phyloP scores from a whole-genome alignment of 2,329 filamentous ascomycete species.

The Penicillium capsulatum region DNA sequence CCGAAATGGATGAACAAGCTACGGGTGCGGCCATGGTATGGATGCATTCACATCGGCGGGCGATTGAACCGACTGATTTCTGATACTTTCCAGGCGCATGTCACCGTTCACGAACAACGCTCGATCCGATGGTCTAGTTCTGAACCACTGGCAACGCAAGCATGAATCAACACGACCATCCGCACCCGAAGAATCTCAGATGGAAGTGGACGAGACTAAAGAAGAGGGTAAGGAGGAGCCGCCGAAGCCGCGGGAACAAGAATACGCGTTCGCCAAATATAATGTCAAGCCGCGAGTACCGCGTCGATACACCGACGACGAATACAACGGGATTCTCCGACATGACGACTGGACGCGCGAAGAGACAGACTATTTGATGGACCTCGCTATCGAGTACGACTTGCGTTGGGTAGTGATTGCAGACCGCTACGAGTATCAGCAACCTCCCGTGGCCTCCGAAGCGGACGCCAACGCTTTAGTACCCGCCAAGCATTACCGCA shows the following conservation, averaged over 20 bases:
- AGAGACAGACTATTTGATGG: constrained; percentile 88
- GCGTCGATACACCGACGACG: constrained; percentile 72
- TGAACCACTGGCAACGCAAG: constrained; percentile 78
- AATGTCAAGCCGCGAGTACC: constrained; percentile 77
- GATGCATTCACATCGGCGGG: constrained; percentile 53
- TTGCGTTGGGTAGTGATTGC: constrained; percentile 87
- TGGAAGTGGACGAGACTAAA: constrained; percentile 40
- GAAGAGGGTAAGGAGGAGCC: constrained; percentile 34
- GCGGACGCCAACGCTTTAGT: constrained; percentile 33
- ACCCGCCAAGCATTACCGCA: constrained; percentile 51
- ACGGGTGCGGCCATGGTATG: constrained; percentile 43
- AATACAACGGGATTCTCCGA: constrained; percentile 72
- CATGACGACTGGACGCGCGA: constrained; percentile 80
- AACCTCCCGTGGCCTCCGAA: constrained; percentile 30
- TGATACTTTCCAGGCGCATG: constrained; percentile 59
- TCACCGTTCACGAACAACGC: constrained; percentile 73
- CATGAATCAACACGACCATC: constrained; percentile 42
- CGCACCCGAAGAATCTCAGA: constrained; percentile 34
- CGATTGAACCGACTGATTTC: constrained; percentile 39
- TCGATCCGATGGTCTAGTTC: constrained; percentile 63
- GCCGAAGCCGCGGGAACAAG: constrained; percentile 38
- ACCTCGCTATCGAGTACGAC: constrained; percentile 71
- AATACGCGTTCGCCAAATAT: constrained; percentile 73
- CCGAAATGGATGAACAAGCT: constrained; percentile 46
- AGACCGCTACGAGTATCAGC: constrained; percentile 77